Evolutionary conservation across 2,329 filamentous ascomycete species (phyloP).

Genomic region (Teratosphaeria gauchensis): DNA sequence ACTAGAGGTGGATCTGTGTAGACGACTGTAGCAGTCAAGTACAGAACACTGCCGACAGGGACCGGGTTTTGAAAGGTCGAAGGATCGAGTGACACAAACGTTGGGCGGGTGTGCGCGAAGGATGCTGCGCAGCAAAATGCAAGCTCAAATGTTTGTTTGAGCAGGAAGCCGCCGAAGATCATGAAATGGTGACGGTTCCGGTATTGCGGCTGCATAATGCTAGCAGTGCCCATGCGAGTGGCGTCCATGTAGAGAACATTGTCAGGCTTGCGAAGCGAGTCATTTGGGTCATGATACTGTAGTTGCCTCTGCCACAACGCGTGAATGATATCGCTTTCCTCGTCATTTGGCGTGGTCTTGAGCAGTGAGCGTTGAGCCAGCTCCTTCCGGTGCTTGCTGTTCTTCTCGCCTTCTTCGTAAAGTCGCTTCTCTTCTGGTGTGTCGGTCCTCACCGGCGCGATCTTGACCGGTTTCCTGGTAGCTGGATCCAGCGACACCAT

Average conservation of each 20-base stretch:
- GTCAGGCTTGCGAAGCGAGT: constrained; percentile 42
- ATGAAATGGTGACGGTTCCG: constrained; percentile 59
- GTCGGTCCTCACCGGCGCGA: constrained; percentile 52
- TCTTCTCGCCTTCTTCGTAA: constrained; percentile 54
- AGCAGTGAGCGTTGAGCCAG: constrained; percentile 51
- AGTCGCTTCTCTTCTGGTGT: constrained; percentile 56
- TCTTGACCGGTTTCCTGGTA: constrained; percentile 56
- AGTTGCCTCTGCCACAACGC: constrained; percentile 62
- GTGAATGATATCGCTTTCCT: constrained; percentile 63
- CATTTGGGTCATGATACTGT: constrained; percentile 53
- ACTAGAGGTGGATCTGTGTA: constrained; percentile 57
- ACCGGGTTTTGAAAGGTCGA: constrained; percentile 68
- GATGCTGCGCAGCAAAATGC: constrained; percentile 66
- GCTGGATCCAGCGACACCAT: constrained; percentile 65
- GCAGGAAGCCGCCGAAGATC: constrained; percentile 67
- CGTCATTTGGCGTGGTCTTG: constrained; percentile 58
- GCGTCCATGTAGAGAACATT: constrained; percentile 55
- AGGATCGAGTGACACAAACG: constrained; percentile 63
- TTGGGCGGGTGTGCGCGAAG: constrained; percentile 59
- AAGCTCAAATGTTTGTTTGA: constrained; percentile 62
- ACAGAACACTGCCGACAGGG: constrained; percentile 63
- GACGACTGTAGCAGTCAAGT: constrained; percentile 61
- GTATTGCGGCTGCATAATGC: constrained; percentile 67
- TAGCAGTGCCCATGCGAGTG: constrained; percentile 54
- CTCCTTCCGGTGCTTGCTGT: constrained; percentile 58